Evolutionary conservation across 768 basidiomycete genomes (phyloP), one percentile per base, ranked within the genome.

Genomic region (Dioszegia aurantiaca): DNA sequence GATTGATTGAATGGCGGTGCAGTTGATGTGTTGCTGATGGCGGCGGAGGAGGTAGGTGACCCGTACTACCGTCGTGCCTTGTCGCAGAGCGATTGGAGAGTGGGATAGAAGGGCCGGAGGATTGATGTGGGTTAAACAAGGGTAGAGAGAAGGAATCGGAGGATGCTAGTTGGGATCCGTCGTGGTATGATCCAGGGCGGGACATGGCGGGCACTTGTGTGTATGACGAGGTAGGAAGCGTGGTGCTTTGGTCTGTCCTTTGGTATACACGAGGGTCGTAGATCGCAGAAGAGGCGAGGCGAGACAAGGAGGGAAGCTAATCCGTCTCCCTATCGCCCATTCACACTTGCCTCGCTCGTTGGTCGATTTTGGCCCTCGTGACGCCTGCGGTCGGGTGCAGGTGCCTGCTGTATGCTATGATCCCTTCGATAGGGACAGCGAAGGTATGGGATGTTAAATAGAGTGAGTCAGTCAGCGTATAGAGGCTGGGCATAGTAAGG

Each of bases 161-260:
- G 30, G 57, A 42, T 39, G 44, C 45, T 47, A 63, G 48, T 1
- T 49, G 37, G 10, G 39, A 5, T 21, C 40, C 6, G 28, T 69
- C 70, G 63, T 69, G 70, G 55, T 67, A 62, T 21, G 70, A 69
- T 41, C 61, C 43, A 51, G 70, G 70, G 14, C 70, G 63, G 19
- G 70, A 72, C 70, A 69, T 72, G 27, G 39, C 42, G 26, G 21
- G 36, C 36, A 9, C 36, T 9, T 9, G 21, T n/a, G 40, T 5
- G 14, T 8, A 17, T 21, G 9, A 10, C 17, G 40, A 42, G 9
- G 9, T 5, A 42, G 19, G 40, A 8, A 42, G 40, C 16, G 19
- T 5, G 17, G 40, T 10, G 19, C 16, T 10, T n/a, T 42, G 6
- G 40, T 42, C 40, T n/a, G 40, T 42, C 46, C 27, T 27, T 30